Conservation (phyloP, 169 alveolate genomes). For the Babesia ovis region DNA sequence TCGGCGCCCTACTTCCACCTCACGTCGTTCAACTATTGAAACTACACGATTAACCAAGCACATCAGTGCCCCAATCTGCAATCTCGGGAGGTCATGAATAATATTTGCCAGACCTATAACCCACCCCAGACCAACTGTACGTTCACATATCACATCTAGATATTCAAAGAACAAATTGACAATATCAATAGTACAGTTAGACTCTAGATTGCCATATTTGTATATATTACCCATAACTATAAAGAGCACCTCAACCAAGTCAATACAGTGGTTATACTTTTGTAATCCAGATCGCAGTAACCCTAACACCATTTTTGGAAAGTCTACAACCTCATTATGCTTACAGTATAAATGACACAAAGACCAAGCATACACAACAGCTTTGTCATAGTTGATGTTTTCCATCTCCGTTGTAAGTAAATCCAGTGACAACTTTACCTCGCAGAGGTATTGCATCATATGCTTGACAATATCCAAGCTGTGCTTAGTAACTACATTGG, state of each 20-base stretch:
- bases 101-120: conserved; percentile 9
- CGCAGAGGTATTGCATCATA: conserved; percentile 16
- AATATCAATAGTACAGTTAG: background rate
- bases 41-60: background rate
- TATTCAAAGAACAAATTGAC: conserved; percentile 10
- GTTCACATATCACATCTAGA: background rate
- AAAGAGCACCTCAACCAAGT: conserved; percentile 18
- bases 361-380: conserved; percentile 2
- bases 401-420: background rate
- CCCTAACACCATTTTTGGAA: conserved; percentile 16
- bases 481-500: background rate
- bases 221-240: conserved; percentile 16
- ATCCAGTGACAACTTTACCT: background rate
- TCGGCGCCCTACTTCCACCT: background rate
- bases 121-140: conserved; percentile 19
- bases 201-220: conserved; percentile 5
- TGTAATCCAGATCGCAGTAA: conserved; percentile 1
- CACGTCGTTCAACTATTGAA: background rate
- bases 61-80: background rate
- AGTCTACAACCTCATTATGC: conserved; percentile 3
- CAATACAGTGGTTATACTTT: background rate
- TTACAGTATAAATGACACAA: conserved; percentile 10
- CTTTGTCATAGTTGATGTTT: conserved; percentile 2
- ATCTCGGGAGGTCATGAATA: conserved; percentile 15
- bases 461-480: conserved; percentile 6